Base-by-base conservation (phyloP, 352 stramenopile species). In the Aphanomyces cochlioides region DNA sequence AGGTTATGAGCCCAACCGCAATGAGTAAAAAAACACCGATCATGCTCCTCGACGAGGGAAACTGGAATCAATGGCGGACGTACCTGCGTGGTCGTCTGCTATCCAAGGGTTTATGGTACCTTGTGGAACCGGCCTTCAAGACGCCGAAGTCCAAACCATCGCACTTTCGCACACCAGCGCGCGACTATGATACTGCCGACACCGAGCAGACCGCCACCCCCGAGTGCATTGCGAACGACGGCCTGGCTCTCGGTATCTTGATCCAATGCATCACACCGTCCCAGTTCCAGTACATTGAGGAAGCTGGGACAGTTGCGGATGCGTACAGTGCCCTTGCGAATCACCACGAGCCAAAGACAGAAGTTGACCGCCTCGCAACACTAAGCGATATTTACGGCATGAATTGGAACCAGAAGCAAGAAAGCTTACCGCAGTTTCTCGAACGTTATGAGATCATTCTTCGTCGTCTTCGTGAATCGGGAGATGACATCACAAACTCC, bases 1-100 rank as follows among this genome's bases (percentile, higher is more conserved):
- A 58, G 50, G 50, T 58, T 58, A 58, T 58, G 50, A 58, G 50
- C 50, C 50, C 50, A 58, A 58, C 50, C 13, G 50, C 28, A n/a
- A 58, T 58, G 50, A 38, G 28, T 34, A 1, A 58, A 21, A 58
- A 58, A 19, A 21, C 50, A 58, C 37, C n/a, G 28, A 58, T 34
- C 28, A 58, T 19, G 50, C 13, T 58, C n/a, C n/a, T 58, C 28
- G n/a, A 19, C n/a, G 50, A 58, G 50, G 50, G 37, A n/a, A 58
- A 58, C 3, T 58, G 45, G 45, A 53, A 53, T 53, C n/a, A 15
- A 15, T 53, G 45, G 45, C 45, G 45, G 13, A 53, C 45, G 13
- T 15, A n/a, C 13, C n/a, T 53, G 13, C 13, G n/a, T 15, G 13
- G 45, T 53, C n/a, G 45, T 19, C 13, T 53, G 2, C 45, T 53